phyloP scores from a whole-genome alignment of 2,329 filamentous ascomycete genomes.

The Fusarium phyllophilum region DNA sequence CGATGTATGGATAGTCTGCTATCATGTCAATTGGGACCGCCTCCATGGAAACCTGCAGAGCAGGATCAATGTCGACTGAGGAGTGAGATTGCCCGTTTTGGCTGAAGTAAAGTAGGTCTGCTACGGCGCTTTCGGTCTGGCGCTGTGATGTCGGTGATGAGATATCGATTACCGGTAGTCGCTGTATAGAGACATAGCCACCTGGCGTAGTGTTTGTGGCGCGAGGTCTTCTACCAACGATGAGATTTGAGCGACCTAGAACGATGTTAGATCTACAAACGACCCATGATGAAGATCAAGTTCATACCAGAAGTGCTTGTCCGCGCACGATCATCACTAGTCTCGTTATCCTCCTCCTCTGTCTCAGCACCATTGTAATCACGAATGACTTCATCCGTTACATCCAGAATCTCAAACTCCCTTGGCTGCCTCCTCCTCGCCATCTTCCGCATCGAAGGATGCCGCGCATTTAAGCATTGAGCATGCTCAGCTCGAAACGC shows the following conservation, averaged over 20 bases:
- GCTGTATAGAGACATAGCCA: constrained; percentile 13
- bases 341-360: constrained; percentile 31
- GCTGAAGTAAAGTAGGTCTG: constrained; percentile 50
- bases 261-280: background rate
- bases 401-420: constrained; percentile 51
- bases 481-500: constrained; percentile 52
- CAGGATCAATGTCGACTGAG: constrained; percentile 32
- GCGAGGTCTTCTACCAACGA: background rate
- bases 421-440: constrained; percentile 41
- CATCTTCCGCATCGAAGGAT: constrained; percentile 50
- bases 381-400: constrained; percentile 51
- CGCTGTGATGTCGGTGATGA: constrained; percentile 40
- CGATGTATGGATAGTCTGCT: constrained; percentile 40
- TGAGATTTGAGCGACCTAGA: background rate
- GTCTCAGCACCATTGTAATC: constrained; percentile 47
- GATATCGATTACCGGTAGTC: constrained; percentile 1
- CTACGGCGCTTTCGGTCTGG: constrained; percentile 50
- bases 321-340: background rate
- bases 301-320: constrained; percentile 10
- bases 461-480: constrained; percentile 45
- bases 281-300: accelerated
- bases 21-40: constrained; percentile 29
- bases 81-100: constrained; percentile 43
- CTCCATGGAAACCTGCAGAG: constrained; percentile 36
- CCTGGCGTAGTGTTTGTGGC: background rate